phyloP scores from a whole-genome alignment of 345 rosid genomes.

The Sonneratia alba region DNA sequence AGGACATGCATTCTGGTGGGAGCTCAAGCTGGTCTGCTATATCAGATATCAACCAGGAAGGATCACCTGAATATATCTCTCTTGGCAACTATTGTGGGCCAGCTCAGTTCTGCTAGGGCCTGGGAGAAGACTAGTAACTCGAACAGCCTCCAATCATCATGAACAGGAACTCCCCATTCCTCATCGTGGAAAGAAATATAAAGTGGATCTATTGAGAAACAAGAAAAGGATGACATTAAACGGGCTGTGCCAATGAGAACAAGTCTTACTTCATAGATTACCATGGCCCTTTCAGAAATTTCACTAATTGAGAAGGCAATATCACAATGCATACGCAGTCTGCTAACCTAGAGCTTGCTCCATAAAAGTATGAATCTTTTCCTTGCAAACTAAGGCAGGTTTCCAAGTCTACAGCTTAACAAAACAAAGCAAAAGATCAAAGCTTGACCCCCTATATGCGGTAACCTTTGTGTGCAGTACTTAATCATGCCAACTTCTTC shows the following conservation, averaged over 20 bases:
- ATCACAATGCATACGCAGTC: neutral
- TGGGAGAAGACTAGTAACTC: constrained; percentile 86
- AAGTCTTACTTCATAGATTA: neutral
- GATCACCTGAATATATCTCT: constrained; percentile 59
- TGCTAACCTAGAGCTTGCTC: neutral
- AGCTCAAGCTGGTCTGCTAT: neutral
- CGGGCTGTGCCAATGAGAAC: neutral
- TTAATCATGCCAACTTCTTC: neutral
- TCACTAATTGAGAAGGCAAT: neutral
- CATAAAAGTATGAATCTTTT: neutral
- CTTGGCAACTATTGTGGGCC: constrained; percentile 68
- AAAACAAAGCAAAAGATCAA: neutral
- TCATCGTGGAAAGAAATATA: constrained; percentile 67
- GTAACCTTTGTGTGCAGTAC: neutral
- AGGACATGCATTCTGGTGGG: neutral
- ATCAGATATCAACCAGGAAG: neutral
- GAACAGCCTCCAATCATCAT: constrained; percentile 64
- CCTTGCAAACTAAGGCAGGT: neutral
- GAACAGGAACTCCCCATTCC: constrained; percentile 83
- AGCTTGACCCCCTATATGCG: neutral
- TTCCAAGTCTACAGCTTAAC: neutral
- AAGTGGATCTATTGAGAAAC: constrained; percentile 39
- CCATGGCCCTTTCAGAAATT: neutral
- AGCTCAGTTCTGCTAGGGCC: constrained; percentile 87
- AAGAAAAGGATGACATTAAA: neutral